Conservation (phyloP, 2,329 filamentous ascomycete genomes). For the Diplodia mutila region DNA sequence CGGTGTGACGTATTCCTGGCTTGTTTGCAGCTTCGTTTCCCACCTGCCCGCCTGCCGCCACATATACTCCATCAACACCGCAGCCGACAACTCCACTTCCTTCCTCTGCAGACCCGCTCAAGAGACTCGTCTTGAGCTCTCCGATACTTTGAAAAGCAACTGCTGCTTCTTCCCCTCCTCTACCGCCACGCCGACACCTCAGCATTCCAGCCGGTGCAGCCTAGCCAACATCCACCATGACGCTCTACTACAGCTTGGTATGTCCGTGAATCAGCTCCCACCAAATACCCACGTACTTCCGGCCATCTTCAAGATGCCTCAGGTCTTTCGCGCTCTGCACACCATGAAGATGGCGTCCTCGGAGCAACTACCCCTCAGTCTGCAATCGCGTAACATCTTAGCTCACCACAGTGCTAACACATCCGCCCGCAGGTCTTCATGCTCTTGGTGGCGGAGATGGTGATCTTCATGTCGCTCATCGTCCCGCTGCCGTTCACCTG, state of each 20-base stretch:
- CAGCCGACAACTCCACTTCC: neutral
- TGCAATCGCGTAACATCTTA: neutral
- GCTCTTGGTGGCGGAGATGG: slow-evolving; percentile 82
- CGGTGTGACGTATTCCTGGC: slow-evolving; percentile 22
- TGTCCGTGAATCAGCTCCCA: slow-evolving; percentile 41
- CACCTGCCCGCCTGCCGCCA: slow-evolving; percentile 8
- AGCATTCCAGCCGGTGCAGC: neutral
- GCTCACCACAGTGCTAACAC: neutral
- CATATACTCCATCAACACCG: slow-evolving; percentile 21
- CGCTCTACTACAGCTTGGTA: slow-evolving; percentile 71
- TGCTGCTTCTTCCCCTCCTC: slow-evolving; percentile 34
- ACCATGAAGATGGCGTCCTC: slow-evolving; percentile 54
- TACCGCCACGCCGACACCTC: neutral
- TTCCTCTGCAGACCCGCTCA: neutral
- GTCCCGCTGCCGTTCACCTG: slow-evolving; percentile 85
- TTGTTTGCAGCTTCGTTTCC: slow-evolving; percentile 21
- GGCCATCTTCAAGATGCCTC: neutral
- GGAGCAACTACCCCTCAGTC: slow-evolving; percentile 33
- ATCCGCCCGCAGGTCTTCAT: slow-evolving; percentile 69
- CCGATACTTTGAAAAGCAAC: neutral
- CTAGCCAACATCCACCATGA: slow-evolving; percentile 56
- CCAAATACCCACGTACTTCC: neutral
- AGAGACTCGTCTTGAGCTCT: neutral
- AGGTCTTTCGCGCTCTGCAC: neutral
- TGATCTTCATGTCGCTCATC: slow-evolving; percentile 76